Conservation (phyloP, 1,284 basidiomycete species). For the Microbotryomycetes sp. region DNA sequence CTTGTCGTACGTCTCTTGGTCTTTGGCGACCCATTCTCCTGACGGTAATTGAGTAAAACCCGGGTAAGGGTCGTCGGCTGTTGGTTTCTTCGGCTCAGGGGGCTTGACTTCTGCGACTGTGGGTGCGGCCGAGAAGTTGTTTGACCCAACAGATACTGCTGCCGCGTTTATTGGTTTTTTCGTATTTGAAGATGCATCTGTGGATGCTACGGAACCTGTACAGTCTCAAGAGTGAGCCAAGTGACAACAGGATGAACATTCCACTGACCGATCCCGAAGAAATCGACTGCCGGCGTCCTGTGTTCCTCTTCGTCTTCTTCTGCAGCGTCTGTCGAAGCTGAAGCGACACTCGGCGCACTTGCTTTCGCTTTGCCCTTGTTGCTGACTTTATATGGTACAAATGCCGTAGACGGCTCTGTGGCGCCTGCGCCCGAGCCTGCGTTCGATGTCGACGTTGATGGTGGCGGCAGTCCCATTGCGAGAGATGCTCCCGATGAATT, state of each 20-base stretch:
- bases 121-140: background rate
- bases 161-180: no score
- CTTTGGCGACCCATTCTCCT: constrained; percentile 33
- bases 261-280: constrained; percentile 29
- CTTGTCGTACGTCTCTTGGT: constrained; percentile 25
- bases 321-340: background rate
- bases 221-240: no score
- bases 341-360: no score
- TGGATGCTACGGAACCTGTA: no score
- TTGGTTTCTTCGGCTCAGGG: constrained; percentile 4
- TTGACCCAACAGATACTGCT: background rate
- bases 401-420: background rate
- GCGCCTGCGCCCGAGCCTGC: no score
- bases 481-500: background rate
- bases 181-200: no score
- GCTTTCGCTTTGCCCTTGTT: constrained; percentile 24
- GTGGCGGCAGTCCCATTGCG: background rate
- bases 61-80: constrained; percentile 32
- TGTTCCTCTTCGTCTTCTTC: background rate
- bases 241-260: no score
- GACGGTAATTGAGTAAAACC: constrained; percentile 34
- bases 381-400: constrained; percentile 14
- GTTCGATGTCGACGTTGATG: no score
- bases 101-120: background rate
- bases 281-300: no score